These are phyloP conservation scores for Fraxinus americana DNA, from an alignment of 257 asterid genomes.

Conservation along the genomic window DNA sequence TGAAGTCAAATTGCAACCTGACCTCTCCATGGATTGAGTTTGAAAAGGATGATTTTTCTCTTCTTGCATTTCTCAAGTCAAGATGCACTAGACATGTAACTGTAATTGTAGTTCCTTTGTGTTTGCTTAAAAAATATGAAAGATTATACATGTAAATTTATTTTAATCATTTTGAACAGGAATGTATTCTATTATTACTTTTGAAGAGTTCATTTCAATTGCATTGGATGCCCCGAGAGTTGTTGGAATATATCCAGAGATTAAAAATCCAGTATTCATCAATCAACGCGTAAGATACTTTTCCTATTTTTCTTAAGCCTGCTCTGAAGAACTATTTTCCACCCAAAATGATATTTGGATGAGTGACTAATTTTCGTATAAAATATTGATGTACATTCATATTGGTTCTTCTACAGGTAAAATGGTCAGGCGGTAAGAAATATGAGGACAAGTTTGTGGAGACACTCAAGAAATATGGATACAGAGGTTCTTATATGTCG, in stretches of 20 bases:
- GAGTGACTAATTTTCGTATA: neutral
- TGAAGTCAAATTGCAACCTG: too few relatives aligned
- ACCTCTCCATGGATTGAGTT: too few relatives aligned
- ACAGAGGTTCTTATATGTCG: conserved; percentile 82
- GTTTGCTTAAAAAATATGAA: neutral
- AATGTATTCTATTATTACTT: conserved; percentile 73
- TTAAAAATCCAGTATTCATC: conserved; percentile 83
- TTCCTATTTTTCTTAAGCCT: conserved; percentile 20
- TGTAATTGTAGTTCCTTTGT: neutral
- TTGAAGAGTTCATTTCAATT: conserved; percentile 81
- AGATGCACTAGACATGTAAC: neutral
- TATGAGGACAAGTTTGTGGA: conserved; percentile 86
- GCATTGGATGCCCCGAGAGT: conserved; percentile 88
- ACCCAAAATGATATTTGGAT: neutral
- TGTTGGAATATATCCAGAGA: conserved; percentile 98
- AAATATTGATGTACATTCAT: neutral
- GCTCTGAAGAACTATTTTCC: conserved; percentile 8
- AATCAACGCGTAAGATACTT: conserved; percentile 71
- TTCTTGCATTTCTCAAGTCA: neutral
- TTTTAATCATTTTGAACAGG: conserved; percentile 48
- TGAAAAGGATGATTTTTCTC: too few relatives aligned
- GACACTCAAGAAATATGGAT: conserved; percentile 76
- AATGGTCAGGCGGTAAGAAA: conserved; percentile 83
- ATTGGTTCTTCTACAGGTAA: conserved; percentile 55
- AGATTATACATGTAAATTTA: neutral